A percentile compares a stretch with the other conserved stretches of the same genome.
phyloP scores from a whole-genome alignment of 495 filamentous ascomycete species.

The Aspergillus heteromorphus region DNA sequence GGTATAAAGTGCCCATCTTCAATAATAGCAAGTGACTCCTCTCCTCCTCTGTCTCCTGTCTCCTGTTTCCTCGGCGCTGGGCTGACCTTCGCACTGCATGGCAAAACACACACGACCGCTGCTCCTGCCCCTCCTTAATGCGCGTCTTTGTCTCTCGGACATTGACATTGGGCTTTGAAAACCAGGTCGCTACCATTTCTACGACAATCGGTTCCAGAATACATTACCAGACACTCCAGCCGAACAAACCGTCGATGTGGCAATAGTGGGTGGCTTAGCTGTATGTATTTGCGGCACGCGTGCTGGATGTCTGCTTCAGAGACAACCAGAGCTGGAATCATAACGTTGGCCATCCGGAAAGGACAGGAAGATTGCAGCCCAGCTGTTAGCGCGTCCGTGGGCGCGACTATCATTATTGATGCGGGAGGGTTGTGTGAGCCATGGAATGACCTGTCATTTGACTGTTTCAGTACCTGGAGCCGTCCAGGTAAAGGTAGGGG shows the following conservation, averaged over 20 bases:
- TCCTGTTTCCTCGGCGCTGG: neutral
- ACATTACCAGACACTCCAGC: neutral
- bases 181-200: slow-evolving; percentile 38
- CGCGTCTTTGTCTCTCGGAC: slow-evolving; percentile 42
- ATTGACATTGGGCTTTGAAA: slow-evolving; percentile 45
- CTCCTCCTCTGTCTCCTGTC: no score
- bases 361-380: slow-evolving; percentile 21
- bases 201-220: slow-evolving; percentile 39
- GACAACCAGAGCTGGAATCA: slow-evolving; percentile 25
- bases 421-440: slow-evolving; percentile 32
- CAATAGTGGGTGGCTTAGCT: slow-evolving; percentile 42
- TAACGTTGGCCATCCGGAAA: slow-evolving; percentile 34
- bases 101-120: neutral
- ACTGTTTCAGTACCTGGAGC: slow-evolving; percentile 38
- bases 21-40: no score
- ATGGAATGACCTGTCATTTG: slow-evolving; percentile 25
- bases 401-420: slow-evolving; percentile 25
- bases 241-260: slow-evolving; percentile 21
- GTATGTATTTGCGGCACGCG: slow-evolving; percentile 41
- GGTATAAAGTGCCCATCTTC: no score
- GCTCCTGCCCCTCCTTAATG: slow-evolving; percentile 15
- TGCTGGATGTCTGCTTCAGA: slow-evolving; percentile 32
- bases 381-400: slow-evolving; percentile 25
- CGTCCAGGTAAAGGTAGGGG: slow-evolving; percentile 26
- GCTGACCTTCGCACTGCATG: neutral